Evolutionary conservation across 2,329 filamentous ascomycete species (phyloP).

Genomic region (Colletotrichum tamarilloi): DNA sequence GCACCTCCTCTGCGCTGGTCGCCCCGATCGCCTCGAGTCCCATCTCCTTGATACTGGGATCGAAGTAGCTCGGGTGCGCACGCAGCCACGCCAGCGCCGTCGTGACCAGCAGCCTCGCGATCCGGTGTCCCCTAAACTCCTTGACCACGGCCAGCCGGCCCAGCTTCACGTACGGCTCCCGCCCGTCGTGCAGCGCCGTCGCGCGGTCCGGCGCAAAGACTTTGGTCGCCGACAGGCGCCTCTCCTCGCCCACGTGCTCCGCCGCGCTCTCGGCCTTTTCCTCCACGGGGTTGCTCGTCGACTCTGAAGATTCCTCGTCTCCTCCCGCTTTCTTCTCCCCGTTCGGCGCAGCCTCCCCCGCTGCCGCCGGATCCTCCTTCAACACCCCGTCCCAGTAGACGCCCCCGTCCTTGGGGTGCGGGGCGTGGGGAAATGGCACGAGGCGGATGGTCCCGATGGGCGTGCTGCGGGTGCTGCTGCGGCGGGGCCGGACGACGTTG

Average conservation of each 20-base stretch:
- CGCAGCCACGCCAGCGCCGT: slow-evolving; percentile 76
- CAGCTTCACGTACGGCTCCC: slow-evolving; percentile 85
- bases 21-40: slow-evolving; percentile 57
- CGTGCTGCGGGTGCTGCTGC: slow-evolving; percentile 55
- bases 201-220: slow-evolving; percentile 49
- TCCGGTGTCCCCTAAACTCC: slow-evolving; percentile 72
- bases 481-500: slow-evolving; percentile 53
- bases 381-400: slow-evolving; percentile 59
- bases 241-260: slow-evolving; percentile 36
- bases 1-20: slow-evolving; percentile 52
- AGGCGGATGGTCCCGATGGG: slow-evolving; percentile 83
- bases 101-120: slow-evolving; percentile 75
- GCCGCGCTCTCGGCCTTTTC: slow-evolving; percentile 37
- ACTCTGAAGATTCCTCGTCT: slow-evolving; percentile 18
- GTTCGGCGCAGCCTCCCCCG: slow-evolving; percentile 28
- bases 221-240: background rate
- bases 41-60: slow-evolving; percentile 57
- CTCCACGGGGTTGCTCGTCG: background rate
- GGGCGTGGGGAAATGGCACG: slow-evolving; percentile 81
- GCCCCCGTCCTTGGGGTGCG: slow-evolving; percentile 67
- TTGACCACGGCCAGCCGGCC: slow-evolving; percentile 79
- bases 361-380: slow-evolving; percentile 38
- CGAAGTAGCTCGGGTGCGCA: slow-evolving; percentile 67
- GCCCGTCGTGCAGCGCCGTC: slow-evolving; percentile 66
- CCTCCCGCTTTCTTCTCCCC: slow-evolving; percentile 37